Evolutionary conservation across 2,329 filamentous ascomycete species (phyloP).

Genomic region (Colletotrichum eleusines): DNA sequence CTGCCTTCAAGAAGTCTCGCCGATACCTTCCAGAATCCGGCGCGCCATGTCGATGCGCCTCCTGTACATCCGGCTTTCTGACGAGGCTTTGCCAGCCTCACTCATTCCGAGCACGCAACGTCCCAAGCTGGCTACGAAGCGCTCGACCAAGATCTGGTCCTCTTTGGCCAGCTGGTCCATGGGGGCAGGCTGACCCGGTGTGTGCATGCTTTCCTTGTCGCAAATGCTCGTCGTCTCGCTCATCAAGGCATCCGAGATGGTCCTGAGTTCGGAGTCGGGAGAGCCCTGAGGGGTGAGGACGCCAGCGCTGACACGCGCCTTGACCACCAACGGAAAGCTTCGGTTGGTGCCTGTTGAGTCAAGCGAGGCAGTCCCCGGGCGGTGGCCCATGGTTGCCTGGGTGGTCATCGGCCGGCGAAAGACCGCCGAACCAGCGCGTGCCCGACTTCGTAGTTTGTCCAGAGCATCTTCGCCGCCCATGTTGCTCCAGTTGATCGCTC

Average conservation of each 20-base stretch:
- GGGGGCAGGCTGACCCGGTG: constrained; percentile 52
- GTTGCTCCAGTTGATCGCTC: constrained; percentile 44
- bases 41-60: constrained; percentile 81
- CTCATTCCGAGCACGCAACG: constrained; percentile 70
- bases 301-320: constrained; percentile 58
- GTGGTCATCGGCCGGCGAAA: constrained; percentile 58
- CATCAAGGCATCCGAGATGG: constrained; percentile 62
- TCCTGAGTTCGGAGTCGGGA: constrained; percentile 62
- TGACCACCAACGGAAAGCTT: constrained; percentile 72
- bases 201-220: constrained; percentile 50
- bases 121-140: constrained; percentile 69
- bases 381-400: constrained; percentile 58
- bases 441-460: constrained; percentile 41
- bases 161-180: constrained; percentile 64
- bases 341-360: constrained; percentile 70
- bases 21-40: constrained; percentile 77
- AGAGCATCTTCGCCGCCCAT: constrained; percentile 46
- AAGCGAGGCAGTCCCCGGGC: constrained; percentile 68
- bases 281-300: constrained; percentile 61
- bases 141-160: constrained; percentile 71
- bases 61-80: constrained; percentile 74
- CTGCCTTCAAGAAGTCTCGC: constrained; percentile 49
- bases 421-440: constrained; percentile 51
- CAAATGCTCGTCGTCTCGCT: constrained; percentile 60
- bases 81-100: constrained; percentile 64